These are phyloP conservation scores for Penicillium alfredii DNA, from an alignment of 495 filamentous ascomycete genomes.

Conservation along the genomic window DNA sequence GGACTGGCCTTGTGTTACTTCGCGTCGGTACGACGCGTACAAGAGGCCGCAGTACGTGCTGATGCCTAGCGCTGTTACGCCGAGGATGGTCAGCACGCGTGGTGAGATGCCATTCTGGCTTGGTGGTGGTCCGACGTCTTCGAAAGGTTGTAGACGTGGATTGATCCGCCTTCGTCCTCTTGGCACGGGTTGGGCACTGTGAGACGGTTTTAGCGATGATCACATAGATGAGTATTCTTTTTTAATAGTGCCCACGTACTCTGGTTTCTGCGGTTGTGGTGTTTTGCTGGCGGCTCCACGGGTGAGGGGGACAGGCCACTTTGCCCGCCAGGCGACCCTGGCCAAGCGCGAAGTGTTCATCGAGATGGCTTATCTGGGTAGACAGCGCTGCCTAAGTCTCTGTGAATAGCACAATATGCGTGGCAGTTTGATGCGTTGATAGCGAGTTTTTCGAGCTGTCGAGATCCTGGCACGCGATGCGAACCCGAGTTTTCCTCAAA, in stretches of 20 bases:
- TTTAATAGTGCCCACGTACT: no score
- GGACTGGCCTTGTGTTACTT: conserved; percentile 31
- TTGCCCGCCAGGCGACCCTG: conserved; percentile 6
- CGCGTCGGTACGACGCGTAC: conserved; percentile 41
- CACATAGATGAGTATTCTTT: no score
- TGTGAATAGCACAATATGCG: no score
- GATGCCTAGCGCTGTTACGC: conserved; percentile 41
- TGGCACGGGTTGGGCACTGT: conserved; percentile 3
- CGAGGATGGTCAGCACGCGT: conserved; percentile 34
- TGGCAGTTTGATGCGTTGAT: not conserved
- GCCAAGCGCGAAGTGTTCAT: conserved; percentile 15
- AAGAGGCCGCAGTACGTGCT: conserved; percentile 49
- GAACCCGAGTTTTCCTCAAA: no score
- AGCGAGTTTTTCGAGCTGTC: no score
- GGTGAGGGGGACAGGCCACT: conserved; percentile 3
- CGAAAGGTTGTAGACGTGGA: conserved; percentile 7
- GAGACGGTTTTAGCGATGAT: no score
- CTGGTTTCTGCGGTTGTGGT: conserved; percentile 9
- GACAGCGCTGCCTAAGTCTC: not conserved
- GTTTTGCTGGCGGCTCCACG: conserved; percentile 19
- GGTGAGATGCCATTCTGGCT: conserved; percentile 25
- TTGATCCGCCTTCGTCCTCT: conserved; percentile 7
- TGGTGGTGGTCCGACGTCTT: conserved; percentile 6
- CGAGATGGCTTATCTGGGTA: not conserved
- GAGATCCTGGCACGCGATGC: no score